phyloP scores from a whole-genome alignment of 371 early-diverging fungal species.

The Catenaria anguillulae region DNA sequence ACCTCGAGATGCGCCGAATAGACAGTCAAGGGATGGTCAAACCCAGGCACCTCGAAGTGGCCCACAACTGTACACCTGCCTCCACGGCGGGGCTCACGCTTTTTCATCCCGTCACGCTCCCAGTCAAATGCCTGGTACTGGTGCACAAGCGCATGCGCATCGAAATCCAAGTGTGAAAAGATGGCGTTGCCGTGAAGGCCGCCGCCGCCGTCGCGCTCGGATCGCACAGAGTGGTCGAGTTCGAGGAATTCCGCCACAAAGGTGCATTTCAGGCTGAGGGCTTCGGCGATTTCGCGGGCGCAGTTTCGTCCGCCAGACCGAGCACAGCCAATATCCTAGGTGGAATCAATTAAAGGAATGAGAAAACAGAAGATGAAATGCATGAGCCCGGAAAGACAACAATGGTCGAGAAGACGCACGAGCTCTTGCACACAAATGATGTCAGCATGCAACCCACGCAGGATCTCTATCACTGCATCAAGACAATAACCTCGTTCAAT shows the following conservation, averaged over 20 bases:
- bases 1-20: slow-evolving; percentile 68
- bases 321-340: slow-evolving; percentile 44
- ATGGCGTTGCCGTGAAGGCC: slow-evolving; percentile 74
- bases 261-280: slow-evolving; percentile 40
- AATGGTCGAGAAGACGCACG: background rate
- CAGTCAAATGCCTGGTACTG: slow-evolving; percentile 53
- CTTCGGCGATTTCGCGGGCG: slow-evolving; percentile 36
- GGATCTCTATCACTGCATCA: slow-evolving; percentile 32
- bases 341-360: slow-evolving; percentile 30
- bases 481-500: slow-evolving; percentile 58
- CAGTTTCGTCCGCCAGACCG: slow-evolving; percentile 48
- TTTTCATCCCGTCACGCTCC: slow-evolving; percentile 42
- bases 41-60: slow-evolving; percentile 24
- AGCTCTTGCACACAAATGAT: slow-evolving; percentile 35
- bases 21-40: background rate
- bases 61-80: slow-evolving; percentile 40
- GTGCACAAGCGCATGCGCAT: slow-evolving; percentile 44
- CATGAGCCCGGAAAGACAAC: too few species aligned
- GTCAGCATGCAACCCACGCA: slow-evolving; percentile 45
- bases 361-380: background rate
- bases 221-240: slow-evolving; percentile 40
- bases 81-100: slow-evolving; percentile 49
- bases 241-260: slow-evolving; percentile 63
- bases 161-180: slow-evolving; percentile 47
- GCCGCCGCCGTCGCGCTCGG: slow-evolving; percentile 44